Evolutionary conservation across 768 basidiomycete species (phyloP).

Genomic region (Mrakia hoshinonis): DNA sequence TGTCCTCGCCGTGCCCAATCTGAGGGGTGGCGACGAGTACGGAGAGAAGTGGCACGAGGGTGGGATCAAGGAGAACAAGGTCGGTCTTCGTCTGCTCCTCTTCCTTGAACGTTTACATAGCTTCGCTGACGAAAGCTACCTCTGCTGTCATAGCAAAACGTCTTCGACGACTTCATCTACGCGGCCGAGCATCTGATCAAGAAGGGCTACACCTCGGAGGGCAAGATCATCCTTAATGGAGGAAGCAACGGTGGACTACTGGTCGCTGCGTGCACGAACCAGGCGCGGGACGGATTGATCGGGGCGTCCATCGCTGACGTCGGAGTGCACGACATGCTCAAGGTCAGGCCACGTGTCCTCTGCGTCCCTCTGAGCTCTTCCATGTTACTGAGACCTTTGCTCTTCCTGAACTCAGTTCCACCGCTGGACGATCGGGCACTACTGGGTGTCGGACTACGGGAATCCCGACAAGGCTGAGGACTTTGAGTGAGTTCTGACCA

Average conservation of each 20-base stretch:
- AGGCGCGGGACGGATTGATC: slow-evolving; percentile 63
- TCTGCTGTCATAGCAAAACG: slow-evolving; percentile 50
- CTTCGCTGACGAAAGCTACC: not conserved
- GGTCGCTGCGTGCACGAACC: slow-evolving; percentile 74
- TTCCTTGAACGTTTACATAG: not conserved
- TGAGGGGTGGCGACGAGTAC: slow-evolving; percentile 42
- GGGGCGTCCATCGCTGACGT: slow-evolving; percentile 75
- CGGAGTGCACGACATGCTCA: slow-evolving; percentile 69
- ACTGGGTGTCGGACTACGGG: slow-evolving; percentile 74
- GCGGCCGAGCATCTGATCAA: slow-evolving; percentile 66
- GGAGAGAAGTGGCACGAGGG: slow-evolving; percentile 77
- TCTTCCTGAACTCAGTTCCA: slow-evolving; percentile 49
- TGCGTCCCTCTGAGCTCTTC: not conserved
- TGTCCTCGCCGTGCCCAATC: slow-evolving; percentile 44
- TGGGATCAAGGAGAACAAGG: slow-evolving; percentile 59
- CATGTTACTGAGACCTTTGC: slow-evolving; percentile 5
- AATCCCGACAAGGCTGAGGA: slow-evolving; percentile 63
- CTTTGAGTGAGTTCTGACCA: slow-evolving; percentile 67
- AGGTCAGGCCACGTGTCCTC: slow-evolving; percentile 47
- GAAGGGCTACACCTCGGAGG: slow-evolving; percentile 43
- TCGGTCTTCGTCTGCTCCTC: not conserved
- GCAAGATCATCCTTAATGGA: slow-evolving; percentile 23
- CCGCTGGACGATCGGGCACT: slow-evolving; percentile 68
- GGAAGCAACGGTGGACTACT: slow-evolving; percentile 49
- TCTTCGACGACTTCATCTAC: slow-evolving; percentile 74